phyloP scores from a whole-genome alignment of 2,329 filamentous ascomycete species.

The Coniochaeta sp. region DNA sequence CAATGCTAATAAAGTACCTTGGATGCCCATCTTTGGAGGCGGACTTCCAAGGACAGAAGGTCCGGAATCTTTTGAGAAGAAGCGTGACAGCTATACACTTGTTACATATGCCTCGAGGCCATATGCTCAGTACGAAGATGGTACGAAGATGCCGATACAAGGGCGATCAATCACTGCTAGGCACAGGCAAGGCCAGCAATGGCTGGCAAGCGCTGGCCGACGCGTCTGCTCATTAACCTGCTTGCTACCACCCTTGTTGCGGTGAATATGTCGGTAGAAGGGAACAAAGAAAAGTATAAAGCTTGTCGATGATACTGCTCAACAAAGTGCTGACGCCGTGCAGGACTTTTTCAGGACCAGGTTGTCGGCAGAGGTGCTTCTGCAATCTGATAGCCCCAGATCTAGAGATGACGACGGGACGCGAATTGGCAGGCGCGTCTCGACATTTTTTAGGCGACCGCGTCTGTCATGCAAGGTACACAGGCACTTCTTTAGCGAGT shows the following conservation, averaged over 20 bases:
- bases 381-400: background rate
- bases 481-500: background rate
- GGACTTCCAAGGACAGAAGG: background rate
- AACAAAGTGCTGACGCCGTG: background rate
- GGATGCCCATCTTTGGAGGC: conserved; percentile 14
- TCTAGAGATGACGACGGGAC: background rate
- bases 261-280: background rate
- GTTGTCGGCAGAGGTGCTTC: background rate
- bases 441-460: background rate
- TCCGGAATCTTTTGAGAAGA: background rate
- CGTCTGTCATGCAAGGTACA: background rate
- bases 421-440: background rate
- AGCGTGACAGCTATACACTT: background rate
- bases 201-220: background rate
- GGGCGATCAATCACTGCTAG: background rate
- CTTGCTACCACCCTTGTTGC: background rate
- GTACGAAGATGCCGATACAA: background rate
- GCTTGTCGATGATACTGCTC: background rate
- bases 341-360: background rate
- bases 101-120: background rate
- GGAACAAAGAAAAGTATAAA: background rate
- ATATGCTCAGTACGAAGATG: background rate
- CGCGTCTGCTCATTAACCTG: background rate
- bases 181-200: background rate
- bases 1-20: conserved; percentile 8